These are phyloP conservation scores for Pisolithus sp. DNA, from an alignment of 768 basidiomycete species.

Conservation along the genomic window DNA sequence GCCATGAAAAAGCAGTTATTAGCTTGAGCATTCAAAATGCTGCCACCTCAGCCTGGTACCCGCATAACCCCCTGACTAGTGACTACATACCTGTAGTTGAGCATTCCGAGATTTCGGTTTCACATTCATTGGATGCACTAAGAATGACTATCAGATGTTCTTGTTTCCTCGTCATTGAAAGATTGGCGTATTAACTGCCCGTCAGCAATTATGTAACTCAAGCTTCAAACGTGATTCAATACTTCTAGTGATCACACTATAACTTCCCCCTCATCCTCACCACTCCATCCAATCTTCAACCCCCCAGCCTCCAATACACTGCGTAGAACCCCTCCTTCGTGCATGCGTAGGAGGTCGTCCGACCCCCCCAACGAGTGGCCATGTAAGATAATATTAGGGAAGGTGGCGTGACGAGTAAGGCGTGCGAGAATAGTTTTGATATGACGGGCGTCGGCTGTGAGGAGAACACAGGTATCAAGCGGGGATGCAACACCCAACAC, in stretches of 20 bases:
- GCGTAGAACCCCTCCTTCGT: slow-evolving; percentile 41
- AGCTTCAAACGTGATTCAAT: too few species aligned
- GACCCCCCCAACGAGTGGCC: slow-evolving; percentile 64
- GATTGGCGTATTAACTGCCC: background rate
- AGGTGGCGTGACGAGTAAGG: slow-evolving; percentile 60
- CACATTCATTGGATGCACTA: too few species aligned
- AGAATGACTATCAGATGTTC: too few species aligned
- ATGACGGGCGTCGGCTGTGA: slow-evolving; percentile 50
- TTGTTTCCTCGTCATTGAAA: background rate
- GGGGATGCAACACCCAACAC: background rate
- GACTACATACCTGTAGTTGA: too few species aligned
- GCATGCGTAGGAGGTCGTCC: slow-evolving; percentile 45
- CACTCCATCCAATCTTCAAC: slow-evolving; percentile 25
- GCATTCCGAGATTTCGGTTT: too few species aligned
- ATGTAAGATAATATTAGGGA: slow-evolving; percentile 66
- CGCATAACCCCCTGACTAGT: too few species aligned
- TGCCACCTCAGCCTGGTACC: too few species aligned
- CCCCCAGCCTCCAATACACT: slow-evolving; percentile 44
- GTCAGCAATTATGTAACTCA: too few species aligned
- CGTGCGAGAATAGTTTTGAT: slow-evolving; percentile 64
- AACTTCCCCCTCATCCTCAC: slow-evolving; percentile 7
- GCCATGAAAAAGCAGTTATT: too few species aligned
- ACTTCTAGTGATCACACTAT: slow-evolving; percentile 1
- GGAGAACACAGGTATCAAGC: background rate
- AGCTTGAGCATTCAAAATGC: too few species aligned